Percentiles rank a stretch among this genome's conserved stretches.
phyloP scores from a whole-genome alignment of 805 yeast genomes.

The Ogataea methanolica region DNA sequence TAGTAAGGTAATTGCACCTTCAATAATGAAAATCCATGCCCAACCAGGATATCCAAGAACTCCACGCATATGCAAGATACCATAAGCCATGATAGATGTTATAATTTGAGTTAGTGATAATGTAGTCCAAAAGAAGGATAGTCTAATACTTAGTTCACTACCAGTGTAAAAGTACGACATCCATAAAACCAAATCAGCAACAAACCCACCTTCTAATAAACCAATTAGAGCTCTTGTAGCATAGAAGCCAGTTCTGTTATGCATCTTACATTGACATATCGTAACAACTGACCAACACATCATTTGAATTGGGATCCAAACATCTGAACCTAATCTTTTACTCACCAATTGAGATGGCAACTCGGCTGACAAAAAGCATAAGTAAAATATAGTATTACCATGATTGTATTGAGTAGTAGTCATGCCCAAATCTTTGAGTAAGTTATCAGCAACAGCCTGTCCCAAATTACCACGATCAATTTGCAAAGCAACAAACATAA shows the following conservation, averaged over 20 bases:
- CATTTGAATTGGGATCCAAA: slow-evolving; percentile 58
- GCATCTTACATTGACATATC: slow-evolving; percentile 44
- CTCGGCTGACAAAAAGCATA: slow-evolving; percentile 53
- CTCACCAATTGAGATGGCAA: slow-evolving; percentile 63
- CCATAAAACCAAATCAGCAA: slow-evolving; percentile 61
- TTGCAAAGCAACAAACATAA: slow-evolving; percentile 56
- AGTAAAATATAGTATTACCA: slow-evolving; percentile 51
- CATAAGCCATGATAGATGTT: slow-evolving; percentile 45
- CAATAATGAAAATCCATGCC: slow-evolving; percentile 64
- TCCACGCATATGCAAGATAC: slow-evolving; percentile 48
- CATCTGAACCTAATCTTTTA: slow-evolving; percentile 59
- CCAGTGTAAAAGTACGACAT: slow-evolving; percentile 62
- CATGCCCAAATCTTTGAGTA: slow-evolving; percentile 46
- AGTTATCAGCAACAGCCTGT: slow-evolving; percentile 52
- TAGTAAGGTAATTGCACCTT: slow-evolving; percentile 51
- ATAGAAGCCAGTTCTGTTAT: slow-evolving; percentile 37
- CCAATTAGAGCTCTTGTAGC: slow-evolving; percentile 51
- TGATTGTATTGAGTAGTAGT: slow-evolving; percentile 55
- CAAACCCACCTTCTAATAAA: slow-evolving; percentile 63
- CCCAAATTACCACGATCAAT: slow-evolving; percentile 53
- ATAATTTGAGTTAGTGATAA: slow-evolving; percentile 42
- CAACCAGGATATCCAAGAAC: slow-evolving; percentile 45
- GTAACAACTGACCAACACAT: slow-evolving; percentile 54
- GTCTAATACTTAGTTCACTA: slow-evolving; percentile 51
- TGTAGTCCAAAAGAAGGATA: slow-evolving; percentile 58